Base-by-base conservation (phyloP, 495 filamentous ascomycete genomes). In the Lophiotrema nucula region DNA sequence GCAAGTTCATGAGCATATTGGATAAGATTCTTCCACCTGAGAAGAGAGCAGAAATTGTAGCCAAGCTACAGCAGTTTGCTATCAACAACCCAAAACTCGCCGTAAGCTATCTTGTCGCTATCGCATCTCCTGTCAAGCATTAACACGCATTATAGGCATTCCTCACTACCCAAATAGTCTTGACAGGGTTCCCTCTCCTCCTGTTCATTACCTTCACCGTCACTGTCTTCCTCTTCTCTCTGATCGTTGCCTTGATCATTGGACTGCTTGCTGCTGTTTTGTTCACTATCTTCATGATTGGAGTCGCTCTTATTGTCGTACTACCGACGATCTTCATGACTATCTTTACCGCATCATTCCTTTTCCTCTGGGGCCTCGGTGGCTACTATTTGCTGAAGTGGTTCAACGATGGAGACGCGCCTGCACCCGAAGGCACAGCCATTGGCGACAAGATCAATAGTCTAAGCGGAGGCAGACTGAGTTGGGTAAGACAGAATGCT, bases 361-460 rank as follows among this genome's bases (percentile, higher is more conserved):
- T 85, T 51, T 90, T 85, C 83, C 70, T 81, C 2, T 87, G 83
- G 80, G 83, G 73, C 10, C 72, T 84, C 19, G 79, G 72, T 47
- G 75, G 73, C 25, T 88, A 81, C 57, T 69, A 82, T 59, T 70
- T 80, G 38, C 68, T 79, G 27, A 81, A 79, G 56, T 81, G 76
- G 74, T 69, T 77, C 48, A 72, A 71, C 45, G 56, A 71, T 24
- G 65, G 60, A 11, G 50, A 60, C 19, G 38, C 39, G 2, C 60
- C 47, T 2, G 69, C 65, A 2, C 48, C 56, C 4, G 47, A 62
- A 15, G 68, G 72, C n/a, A 57, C 44, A 1, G 64, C 58, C 1
- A 70, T 73, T 39, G 72, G 72, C 2, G 69, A 74, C 47, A 68
- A 68, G 39, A 26, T 74, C 2, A 74, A 74, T 42, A 58, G 23